Evolutionary conservation across 1,284 basidiomycete species (phyloP).

Genomic region (Fistulinella cinereoalba): DNA sequence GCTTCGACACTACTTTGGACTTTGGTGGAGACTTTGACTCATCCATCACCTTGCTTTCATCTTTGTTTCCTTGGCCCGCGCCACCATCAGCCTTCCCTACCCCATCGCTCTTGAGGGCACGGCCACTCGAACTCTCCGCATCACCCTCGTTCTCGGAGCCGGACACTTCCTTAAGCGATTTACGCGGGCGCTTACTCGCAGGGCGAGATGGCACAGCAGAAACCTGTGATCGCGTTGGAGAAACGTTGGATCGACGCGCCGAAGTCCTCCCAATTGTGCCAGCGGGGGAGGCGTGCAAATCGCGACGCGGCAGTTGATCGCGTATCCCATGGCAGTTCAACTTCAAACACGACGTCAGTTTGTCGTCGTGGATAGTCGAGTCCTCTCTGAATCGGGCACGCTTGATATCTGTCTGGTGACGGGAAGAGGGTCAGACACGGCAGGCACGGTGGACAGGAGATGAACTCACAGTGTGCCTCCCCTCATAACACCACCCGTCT

Average conservation of each 20-base stretch:
- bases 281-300: slow-evolving; percentile 7
- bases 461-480: slow-evolving; percentile 64
- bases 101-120: slow-evolving; percentile 7
- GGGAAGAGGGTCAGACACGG: neutral
- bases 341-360: slow-evolving; percentile 55
- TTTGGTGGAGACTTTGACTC: slow-evolving; percentile 14
- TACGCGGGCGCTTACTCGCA: slow-evolving; percentile 25
- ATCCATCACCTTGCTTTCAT: slow-evolving; percentile 11
- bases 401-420: slow-evolving; percentile 58
- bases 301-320: slow-evolving; percentile 30
- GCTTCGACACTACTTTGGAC: neutral
- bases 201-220: slow-evolving; percentile 11
- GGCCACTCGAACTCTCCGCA: slow-evolving; percentile 4
- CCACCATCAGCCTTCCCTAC: neutral
- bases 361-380: slow-evolving; percentile 64
- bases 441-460: neutral
- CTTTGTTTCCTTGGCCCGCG: slow-evolving; percentile 2
- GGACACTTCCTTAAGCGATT: slow-evolving; percentile 21
- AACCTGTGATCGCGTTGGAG: slow-evolving; percentile 25
- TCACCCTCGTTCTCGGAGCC: slow-evolving; percentile 26
- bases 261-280: slow-evolving; percentile 5
- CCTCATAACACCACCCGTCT: slow-evolving; percentile 82
- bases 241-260: slow-evolving; percentile 24
- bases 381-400: slow-evolving; percentile 76
- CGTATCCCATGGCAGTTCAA: slow-evolving; percentile 51